Evolutionary conservation across 202 grass and related monocot genomes (phyloP).

Genomic region (Digitaria exilis): DNA sequence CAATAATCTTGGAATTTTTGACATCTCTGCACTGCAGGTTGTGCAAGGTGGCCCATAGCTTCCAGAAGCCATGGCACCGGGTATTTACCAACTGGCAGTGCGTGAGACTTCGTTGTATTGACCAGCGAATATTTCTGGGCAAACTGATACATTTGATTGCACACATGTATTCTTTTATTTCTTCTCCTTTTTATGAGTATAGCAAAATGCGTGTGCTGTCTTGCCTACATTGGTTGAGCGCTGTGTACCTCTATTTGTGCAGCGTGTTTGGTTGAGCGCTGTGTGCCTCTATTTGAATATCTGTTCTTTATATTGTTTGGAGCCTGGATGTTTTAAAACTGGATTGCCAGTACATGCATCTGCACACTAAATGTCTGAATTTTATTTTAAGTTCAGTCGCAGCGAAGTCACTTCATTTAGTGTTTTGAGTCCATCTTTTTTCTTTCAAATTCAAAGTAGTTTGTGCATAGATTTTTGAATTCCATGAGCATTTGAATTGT

Average conservation of each 20-base stretch:
- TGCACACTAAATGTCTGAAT: not conserved
- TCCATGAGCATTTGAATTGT: too few relatives aligned
- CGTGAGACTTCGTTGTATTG: conserved; percentile 51
- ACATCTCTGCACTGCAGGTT: conserved; percentile 26
- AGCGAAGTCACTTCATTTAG: not conserved
- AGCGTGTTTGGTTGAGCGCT: not conserved
- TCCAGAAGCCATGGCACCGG: conserved; percentile 23
- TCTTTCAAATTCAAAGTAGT: too few relatives aligned
- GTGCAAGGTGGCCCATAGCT: conserved; percentile 36
- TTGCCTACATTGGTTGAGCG: not conserved
- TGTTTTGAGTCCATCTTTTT: too few relatives aligned
- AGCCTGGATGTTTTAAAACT: conserved; percentile 1
- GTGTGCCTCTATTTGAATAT: not conserved
- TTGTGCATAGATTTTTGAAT: too few relatives aligned
- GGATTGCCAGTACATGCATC: not conserved
- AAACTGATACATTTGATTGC: conserved; percentile 51
- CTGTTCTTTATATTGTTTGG: not conserved
- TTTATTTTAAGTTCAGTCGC: not conserved
- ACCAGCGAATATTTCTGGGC: conserved; percentile 48
- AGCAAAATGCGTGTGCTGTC: conserved; percentile 25
- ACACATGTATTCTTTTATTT: conserved; percentile 65
- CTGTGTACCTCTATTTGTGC: not conserved
- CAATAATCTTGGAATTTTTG: conserved; percentile 52
- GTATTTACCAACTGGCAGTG: conserved; percentile 14
- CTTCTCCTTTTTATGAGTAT: conserved; percentile 43